Base-by-base conservation (phyloP, 2,329 filamentous ascomycete species). In the Verticillium dahliae region DNA sequence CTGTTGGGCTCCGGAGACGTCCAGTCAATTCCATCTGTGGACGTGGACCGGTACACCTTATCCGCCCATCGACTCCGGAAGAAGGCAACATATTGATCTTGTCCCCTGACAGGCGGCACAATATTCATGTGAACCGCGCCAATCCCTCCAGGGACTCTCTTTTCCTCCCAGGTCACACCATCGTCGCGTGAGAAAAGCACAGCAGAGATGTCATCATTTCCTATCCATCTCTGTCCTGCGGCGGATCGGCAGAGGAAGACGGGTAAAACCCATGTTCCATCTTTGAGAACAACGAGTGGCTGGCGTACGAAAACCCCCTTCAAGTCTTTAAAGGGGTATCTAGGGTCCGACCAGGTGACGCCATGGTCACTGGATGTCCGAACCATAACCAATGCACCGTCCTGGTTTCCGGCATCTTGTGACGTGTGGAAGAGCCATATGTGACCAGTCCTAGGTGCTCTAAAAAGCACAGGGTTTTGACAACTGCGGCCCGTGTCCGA, bases 51-150 rank as follows among this genome's bases (percentile, higher is more conserved):
- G 63, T 79, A 79, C 6, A 80, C 62, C 5, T 71, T 71, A 57
- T 80, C 78, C 15, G 78, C 77, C 78, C 77, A 80, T 2, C 78
- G 71, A 38, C 77, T 79, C 31, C 77, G 73, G 64, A 71, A 80
- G 27, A 80, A 70, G 0, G 71, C 73, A 2, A 78, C 63, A 38
- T 75, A 80, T 0, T 54, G 56, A 0, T 65, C 65, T 0, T 67
- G 65, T 1, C 67, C 61, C 0, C 67, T 66, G 6, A 69, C 41
- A 10, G 69, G 71, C 0, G 67, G 62, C 1, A 76, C 56, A 22
- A 78, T 76, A 41, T 77, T 76, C 78, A 80, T 80, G 62, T 80
- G 78, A 0, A 80, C 77, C 3, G 71, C 67, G 0, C 78, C 78
- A 1, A 69, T 68, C 7, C 75, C 75, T 0, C 74, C 70, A 0